These are phyloP conservation scores for Chaetomiaceae sp. DNA, from an alignment of 2,329 filamentous ascomycete genomes.

Conservation along the genomic window DNA sequence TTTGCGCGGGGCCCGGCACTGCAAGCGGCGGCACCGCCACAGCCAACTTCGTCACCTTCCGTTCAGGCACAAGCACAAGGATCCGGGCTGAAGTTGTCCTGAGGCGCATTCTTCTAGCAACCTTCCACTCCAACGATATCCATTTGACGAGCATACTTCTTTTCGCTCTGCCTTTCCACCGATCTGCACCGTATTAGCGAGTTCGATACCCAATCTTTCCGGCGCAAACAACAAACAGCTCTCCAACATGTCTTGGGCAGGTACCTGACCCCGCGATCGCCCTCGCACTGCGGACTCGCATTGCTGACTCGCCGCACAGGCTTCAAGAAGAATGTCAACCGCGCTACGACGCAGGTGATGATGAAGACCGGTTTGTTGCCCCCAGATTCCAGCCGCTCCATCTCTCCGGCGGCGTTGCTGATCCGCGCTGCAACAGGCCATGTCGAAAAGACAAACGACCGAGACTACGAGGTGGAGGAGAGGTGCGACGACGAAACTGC, in stretches of 20 bases:
- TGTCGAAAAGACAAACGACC: conserved; percentile 97
- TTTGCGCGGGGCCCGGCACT: conserved; percentile 6
- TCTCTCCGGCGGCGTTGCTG: not conserved
- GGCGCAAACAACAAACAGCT: not conserved
- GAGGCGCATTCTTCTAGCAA: not conserved
- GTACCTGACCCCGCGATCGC: conserved; percentile 31
- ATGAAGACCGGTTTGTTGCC: conserved; percentile 81
- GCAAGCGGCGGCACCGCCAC: conserved; percentile 25
- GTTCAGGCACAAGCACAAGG: conserved; percentile 11
- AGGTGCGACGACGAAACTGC: conserved; percentile 46
- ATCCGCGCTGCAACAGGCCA: conserved; percentile 54
- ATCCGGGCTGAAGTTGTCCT: not conserved
- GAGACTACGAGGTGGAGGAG: conserved; percentile 97
- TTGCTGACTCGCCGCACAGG: conserved; percentile 41
- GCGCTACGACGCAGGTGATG: conserved; percentile 99
- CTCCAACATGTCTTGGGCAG: conserved; percentile 45
- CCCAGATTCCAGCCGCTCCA: not conserved
- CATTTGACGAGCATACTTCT: not conserved
- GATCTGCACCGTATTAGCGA: not conserved
- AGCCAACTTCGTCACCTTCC: conserved; percentile 25
- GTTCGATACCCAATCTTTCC: not conserved
- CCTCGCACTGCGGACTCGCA: not conserved
- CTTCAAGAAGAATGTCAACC: conserved; percentile 96
- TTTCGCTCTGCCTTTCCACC: not conserved
- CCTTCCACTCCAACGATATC: conserved; percentile 1